Evolutionary conservation across 1,139 yeast genomes (phyloP).

Genomic region (Sugiyamaella paludigena): DNA sequence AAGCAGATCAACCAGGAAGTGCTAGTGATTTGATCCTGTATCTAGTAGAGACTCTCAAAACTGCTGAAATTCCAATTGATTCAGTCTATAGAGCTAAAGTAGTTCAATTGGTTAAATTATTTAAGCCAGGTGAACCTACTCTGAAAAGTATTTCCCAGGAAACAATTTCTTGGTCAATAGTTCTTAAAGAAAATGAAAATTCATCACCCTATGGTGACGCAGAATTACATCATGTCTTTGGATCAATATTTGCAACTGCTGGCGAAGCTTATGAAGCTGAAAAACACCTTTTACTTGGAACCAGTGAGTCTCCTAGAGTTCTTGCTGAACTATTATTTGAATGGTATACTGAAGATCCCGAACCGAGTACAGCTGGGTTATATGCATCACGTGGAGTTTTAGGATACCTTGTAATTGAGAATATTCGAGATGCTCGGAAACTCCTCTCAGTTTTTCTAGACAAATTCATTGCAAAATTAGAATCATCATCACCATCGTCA

Average conservation of each 20-base stretch:
- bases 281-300: constrained; percentile 66
- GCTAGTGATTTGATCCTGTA: constrained; percentile 77
- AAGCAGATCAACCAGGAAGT: constrained; percentile 71
- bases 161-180: constrained; percentile 37
- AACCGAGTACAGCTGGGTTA: constrained; percentile 44
- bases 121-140: constrained; percentile 66
- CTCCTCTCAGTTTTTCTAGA: constrained; percentile 45
- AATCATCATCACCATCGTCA: too few species aligned
- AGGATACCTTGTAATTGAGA: constrained; percentile 64
- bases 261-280: constrained; percentile 49
- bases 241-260: constrained; percentile 52
- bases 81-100: constrained; percentile 34
- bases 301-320: constrained; percentile 53
- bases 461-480: constrained; percentile 26
- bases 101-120: constrained; percentile 44
- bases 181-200: background rate
- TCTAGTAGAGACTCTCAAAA: constrained; percentile 63
- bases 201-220: constrained; percentile 60
- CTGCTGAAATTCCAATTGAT: constrained; percentile 47
- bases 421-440: constrained; percentile 56
- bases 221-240: constrained; percentile 71
- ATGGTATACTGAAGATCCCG: constrained; percentile 50
- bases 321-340: constrained; percentile 55
- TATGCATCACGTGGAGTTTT: constrained; percentile 61
- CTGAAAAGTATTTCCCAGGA: constrained; percentile 64